Conservation (phyloP, 2,329 filamentous ascomycete genomes). For the Tolypocladium amazonense region DNA sequence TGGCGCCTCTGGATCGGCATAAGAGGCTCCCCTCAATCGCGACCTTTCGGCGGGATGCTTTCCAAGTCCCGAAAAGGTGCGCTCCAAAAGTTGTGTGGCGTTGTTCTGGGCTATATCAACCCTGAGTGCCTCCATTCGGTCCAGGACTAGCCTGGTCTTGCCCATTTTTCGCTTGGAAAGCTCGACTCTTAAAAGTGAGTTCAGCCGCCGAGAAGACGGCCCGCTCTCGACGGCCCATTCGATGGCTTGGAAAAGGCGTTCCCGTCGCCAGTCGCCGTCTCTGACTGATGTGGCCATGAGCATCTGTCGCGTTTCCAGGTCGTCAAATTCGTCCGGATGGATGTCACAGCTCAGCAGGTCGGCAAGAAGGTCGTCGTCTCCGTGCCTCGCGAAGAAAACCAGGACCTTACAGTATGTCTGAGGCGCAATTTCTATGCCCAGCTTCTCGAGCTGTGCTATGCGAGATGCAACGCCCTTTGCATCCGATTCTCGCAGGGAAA, state of each 20-base stretch:
- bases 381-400: conserved; percentile 48
- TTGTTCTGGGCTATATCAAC: conserved; percentile 16
- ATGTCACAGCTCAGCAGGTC: conserved; percentile 38
- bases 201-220: conserved; percentile 13
- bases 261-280: conserved; percentile 25
- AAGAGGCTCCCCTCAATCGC: not conserved
- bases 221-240: conserved; percentile 15
- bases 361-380: conserved; percentile 38
- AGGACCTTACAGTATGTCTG: conserved; percentile 58
- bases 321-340: conserved; percentile 45
- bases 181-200: conserved; percentile 8
- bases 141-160: conserved; percentile 16
- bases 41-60: conserved; percentile 11
- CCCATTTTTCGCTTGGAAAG: conserved; percentile 8
- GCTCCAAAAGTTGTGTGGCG: conserved; percentile 13
- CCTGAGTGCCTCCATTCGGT: conserved; percentile 20
- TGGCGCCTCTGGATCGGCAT: conserved; percentile 2
- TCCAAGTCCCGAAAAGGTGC: conserved; percentile 15
- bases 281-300: conserved; percentile 23
- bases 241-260: conserved; percentile 33
- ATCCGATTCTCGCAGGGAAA: conserved; percentile 55
- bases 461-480: conserved; percentile 44
- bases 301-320: conserved; percentile 26
- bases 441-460: conserved; percentile 48
- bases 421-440: conserved; percentile 51